phyloP scores from a whole-genome alignment of 139 green algal species.

The Edaphochlamys debaryana region DNA sequence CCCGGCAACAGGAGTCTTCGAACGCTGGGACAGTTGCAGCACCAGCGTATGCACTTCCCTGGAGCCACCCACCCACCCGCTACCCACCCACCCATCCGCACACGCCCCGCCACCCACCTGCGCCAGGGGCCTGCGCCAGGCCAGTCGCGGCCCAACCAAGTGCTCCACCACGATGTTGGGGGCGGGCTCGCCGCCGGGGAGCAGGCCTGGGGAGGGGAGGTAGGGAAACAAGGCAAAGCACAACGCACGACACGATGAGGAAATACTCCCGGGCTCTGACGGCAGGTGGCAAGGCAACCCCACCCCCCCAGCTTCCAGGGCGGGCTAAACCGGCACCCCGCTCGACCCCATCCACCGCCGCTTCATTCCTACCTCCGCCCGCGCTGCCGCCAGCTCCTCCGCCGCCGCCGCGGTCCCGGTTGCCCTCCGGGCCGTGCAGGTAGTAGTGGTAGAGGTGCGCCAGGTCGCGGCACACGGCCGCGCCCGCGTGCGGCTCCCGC shows the following conservation, averaged over 20 bases:
- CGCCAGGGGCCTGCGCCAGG: slow-evolving; percentile 56
- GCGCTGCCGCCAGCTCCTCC: no score
- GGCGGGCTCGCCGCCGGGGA: slow-evolving; percentile 71
- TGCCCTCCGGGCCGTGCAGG: slow-evolving; percentile 77
- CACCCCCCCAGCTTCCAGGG: background rate
- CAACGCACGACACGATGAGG: no score
- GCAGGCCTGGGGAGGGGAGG: background rate
- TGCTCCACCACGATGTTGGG: slow-evolving; percentile 72
- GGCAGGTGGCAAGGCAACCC: no score
- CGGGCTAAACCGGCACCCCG: no score
- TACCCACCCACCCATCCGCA: no score
- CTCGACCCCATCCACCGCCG: background rate
- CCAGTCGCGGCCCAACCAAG: background rate
- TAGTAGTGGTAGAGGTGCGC: slow-evolving; percentile 92
- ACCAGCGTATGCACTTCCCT: no score
- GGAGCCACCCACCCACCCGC: no score
- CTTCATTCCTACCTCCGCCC: background rate
- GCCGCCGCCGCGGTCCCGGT: slow-evolving; percentile 28
- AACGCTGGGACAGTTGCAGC: no score
- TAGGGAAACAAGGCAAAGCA: background rate
- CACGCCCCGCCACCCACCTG: slow-evolving; percentile 51
- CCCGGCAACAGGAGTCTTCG: no score
- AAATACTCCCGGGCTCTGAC: no score
- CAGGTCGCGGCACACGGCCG: slow-evolving; percentile 66
- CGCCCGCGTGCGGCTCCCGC: slow-evolving; percentile 37